A percentile compares a stretch with the other conserved stretches of the same genome.
Conservation (phyloP, 129 eudicot genomes). For the Chrysanthemum lavandulifolium region DNA sequence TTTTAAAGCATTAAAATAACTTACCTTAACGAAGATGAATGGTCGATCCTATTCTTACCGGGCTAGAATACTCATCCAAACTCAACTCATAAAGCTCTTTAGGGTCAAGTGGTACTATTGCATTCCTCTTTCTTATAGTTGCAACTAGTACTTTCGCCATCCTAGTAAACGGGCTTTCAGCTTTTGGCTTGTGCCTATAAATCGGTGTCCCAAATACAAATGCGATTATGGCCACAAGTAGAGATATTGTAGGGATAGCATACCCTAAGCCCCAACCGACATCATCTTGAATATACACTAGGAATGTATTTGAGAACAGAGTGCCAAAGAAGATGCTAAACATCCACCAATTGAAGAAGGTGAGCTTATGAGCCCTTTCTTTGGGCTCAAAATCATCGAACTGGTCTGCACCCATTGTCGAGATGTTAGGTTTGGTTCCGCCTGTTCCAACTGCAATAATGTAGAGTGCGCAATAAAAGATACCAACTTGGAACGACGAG, state of each 20-base stretch:
- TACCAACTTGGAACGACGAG: constrained; percentile 46
- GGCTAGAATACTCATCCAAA: constrained; percentile 38
- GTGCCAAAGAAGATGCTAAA: constrained; percentile 48
- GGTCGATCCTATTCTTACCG: constrained; percentile 50
- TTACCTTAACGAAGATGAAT: constrained; percentile 48
- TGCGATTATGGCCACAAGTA: constrained; percentile 42
- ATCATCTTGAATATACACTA: constrained; percentile 60
- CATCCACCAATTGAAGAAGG: constrained; percentile 67
- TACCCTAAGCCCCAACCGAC: constrained; percentile 65
- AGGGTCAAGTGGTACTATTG: constrained; percentile 44
- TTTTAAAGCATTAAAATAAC: not conserved
- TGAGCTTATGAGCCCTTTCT: constrained; percentile 55
- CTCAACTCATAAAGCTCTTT: constrained; percentile 52
- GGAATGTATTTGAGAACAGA: constrained; percentile 51
- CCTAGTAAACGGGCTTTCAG: constrained; percentile 51
- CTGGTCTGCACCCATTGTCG: constrained; percentile 76
- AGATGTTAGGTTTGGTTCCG: constrained; percentile 83
- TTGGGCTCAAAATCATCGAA: constrained; percentile 64
- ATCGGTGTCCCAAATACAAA: constrained; percentile 50
- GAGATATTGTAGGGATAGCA: constrained; percentile 52
- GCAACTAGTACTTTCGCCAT: constrained; percentile 69
- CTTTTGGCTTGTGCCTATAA: constrained; percentile 54
- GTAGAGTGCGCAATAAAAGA: constrained; percentile 63
- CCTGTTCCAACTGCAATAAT: constrained; percentile 71
- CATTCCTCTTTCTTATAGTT: constrained; percentile 41